These are phyloP conservation scores for Zalerion maritima DNA, from an alignment of 495 filamentous ascomycete genomes.

Conservation along the genomic window DNA sequence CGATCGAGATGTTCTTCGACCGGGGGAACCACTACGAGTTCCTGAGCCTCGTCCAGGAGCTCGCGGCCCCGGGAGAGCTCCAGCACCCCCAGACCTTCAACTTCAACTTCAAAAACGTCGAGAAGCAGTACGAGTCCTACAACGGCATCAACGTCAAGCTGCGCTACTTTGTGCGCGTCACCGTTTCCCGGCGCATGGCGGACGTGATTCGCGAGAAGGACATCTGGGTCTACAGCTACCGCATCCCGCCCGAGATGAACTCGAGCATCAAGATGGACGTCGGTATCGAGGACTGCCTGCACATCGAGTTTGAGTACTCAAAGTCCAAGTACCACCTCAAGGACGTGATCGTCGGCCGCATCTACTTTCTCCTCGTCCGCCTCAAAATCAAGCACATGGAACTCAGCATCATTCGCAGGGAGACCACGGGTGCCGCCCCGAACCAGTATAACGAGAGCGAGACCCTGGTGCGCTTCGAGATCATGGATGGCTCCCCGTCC, in stretches of 20 bases:
- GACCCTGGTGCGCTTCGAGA: slow-evolving; percentile 97
- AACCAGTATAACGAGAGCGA: slow-evolving; percentile 99
- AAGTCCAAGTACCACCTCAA: slow-evolving; percentile 99
- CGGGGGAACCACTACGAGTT: slow-evolving; percentile 99
- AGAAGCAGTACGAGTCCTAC: slow-evolving; percentile 99
- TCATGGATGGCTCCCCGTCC: slow-evolving; percentile 97
- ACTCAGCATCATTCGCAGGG: slow-evolving; percentile 88
- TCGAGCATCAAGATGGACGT: slow-evolving; percentile 99
- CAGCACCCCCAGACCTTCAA: slow-evolving; percentile 97
- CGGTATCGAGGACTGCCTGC: slow-evolving; percentile 96
- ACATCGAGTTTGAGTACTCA: slow-evolving; percentile 99
- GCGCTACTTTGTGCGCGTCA: slow-evolving; percentile 95
- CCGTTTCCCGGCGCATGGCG: slow-evolving; percentile 89
- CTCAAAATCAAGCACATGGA: slow-evolving; percentile 99
- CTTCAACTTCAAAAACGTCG: slow-evolving; percentile 99
- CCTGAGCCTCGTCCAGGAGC: slow-evolving; percentile 85
- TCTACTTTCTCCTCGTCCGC: slow-evolving; percentile 95
- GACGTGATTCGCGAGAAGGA: slow-evolving; percentile 99
- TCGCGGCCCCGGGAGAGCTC: slow-evolving; percentile 90
- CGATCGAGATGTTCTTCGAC: slow-evolving; percentile 99
- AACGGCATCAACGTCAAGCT: slow-evolving; percentile 99
- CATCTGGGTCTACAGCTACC: slow-evolving; percentile 98
- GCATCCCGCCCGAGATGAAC: slow-evolving; percentile 96
- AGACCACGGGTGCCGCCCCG: slow-evolving; percentile 95
- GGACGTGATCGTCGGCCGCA: slow-evolving; percentile 96